A percentile compares a stretch with the other conserved stretches of the same genome.
These are phyloP conservation scores for Agaricales sp. DNA, from an alignment of 1,284 basidiomycete genomes.

Conservation along the genomic window DNA sequence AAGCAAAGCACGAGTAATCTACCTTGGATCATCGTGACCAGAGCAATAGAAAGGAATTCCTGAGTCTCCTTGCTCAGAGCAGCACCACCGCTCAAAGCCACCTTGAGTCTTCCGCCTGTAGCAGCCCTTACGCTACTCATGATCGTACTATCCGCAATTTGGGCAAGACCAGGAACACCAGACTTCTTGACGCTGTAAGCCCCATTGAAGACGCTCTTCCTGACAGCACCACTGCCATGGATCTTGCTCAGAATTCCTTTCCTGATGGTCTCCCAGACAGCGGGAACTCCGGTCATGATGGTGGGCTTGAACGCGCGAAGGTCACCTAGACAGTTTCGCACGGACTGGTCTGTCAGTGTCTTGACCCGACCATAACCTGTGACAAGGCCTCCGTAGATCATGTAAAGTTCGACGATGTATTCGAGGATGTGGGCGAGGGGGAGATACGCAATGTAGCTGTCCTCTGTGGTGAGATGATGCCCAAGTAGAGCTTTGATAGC, in stretches of 20 bases:
- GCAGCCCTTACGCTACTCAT: conserved; percentile 70
- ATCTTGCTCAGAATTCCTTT: conserved; percentile 87
- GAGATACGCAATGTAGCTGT: conserved; percentile 83
- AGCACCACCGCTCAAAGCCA: conserved; percentile 80
- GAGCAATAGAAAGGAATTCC: conserved; percentile 75
- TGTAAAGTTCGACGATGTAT: conserved; percentile 67
- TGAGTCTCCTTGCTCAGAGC: conserved; percentile 82
- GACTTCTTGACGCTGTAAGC: conserved; percentile 62
- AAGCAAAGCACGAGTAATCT: conserved; percentile 15
- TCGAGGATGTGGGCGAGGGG: conserved; percentile 89
- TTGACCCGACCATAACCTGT: conserved; percentile 90
- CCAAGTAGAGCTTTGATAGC: conserved; percentile 71
- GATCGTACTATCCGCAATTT: conserved; percentile 68
- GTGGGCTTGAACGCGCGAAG: conserved; percentile 74
- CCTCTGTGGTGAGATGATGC: conserved; percentile 60
- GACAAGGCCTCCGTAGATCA: conserved; percentile 61
- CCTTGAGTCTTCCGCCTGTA: conserved; percentile 79
- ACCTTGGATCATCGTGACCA: conserved; percentile 84
- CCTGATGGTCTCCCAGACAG: conserved; percentile 86
- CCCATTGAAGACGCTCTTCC: conserved; percentile 65
- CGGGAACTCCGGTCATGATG: conserved; percentile 88
- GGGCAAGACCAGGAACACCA: conserved; percentile 55
- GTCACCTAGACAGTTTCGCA: conserved; percentile 87
- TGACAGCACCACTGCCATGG: conserved; percentile 53
- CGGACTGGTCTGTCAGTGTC: conserved; percentile 89